Percentiles rank a stretch among this genome's conserved stretches.
Evolutionary conservation across 768 basidiomycete species (phyloP).

Genomic region (Auriculariales sp.): DNA sequence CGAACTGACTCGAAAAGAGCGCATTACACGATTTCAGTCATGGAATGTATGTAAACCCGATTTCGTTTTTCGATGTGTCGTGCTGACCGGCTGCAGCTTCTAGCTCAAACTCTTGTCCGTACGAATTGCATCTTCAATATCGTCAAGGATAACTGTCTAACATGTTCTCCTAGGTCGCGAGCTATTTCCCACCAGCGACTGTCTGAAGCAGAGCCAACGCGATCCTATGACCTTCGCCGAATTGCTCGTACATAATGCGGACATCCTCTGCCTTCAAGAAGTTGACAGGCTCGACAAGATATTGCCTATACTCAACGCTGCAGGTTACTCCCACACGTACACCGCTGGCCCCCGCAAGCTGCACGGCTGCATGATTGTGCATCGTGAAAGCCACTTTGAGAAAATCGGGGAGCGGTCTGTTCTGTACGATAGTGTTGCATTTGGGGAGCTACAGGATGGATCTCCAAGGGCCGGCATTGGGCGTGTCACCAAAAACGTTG

Average conservation of each 20-base stretch:
- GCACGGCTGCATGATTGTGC: slow-evolving; percentile 79
- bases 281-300: slow-evolving; percentile 71
- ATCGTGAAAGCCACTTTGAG: slow-evolving; percentile 36
- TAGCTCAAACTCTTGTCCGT: slow-evolving; percentile 73
- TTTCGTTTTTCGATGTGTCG: slow-evolving; percentile 7
- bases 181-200: slow-evolving; percentile 74
- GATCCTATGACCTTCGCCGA: slow-evolving; percentile 66
- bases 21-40: slow-evolving; percentile 35
- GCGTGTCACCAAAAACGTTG: slow-evolving; percentile 71
- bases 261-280: slow-evolving; percentile 84
- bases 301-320: slow-evolving; percentile 45
- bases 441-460: slow-evolving; percentile 16
- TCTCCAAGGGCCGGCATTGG: slow-evolving; percentile 34
- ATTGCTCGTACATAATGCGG: slow-evolving; percentile 54
- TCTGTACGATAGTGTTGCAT: slow-evolving; percentile 55
- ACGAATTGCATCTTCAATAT: slow-evolving; percentile 18
- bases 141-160: neutral
- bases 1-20: slow-evolving; percentile 14
- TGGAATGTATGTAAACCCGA: slow-evolving; percentile 58
- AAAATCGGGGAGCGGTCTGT: slow-evolving; percentile 34
- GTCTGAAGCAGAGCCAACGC: slow-evolving; percentile 60
- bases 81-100: slow-evolving; percentile 29
- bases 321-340: slow-evolving; percentile 50
- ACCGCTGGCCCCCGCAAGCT: slow-evolving; percentile 60
- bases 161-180: slow-evolving; percentile 42